phyloP scores from a whole-genome alignment of 1,139 yeast species.

The Blastobotrys capitulatus region DNA sequence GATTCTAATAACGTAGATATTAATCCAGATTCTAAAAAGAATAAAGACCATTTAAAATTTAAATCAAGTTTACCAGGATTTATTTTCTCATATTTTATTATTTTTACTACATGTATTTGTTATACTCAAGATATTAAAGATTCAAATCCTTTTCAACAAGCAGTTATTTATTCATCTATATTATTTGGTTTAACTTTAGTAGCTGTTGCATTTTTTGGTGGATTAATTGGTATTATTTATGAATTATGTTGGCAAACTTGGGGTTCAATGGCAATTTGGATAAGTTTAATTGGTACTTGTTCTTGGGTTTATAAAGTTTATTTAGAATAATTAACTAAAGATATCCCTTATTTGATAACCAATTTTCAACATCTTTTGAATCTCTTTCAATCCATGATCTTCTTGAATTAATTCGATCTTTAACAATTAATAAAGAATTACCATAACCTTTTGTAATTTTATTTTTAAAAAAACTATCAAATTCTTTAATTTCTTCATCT shows the following conservation, averaged over 20 bases:
- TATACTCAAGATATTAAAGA: background rate
- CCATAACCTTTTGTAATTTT: conserved; percentile 70
- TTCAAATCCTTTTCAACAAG: background rate
- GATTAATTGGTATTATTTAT: too few relatives aligned
- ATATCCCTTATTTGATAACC: conserved; percentile 24
- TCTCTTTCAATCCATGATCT: conserved; percentile 66
- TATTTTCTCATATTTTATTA: background rate
- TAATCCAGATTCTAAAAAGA: too few relatives aligned
- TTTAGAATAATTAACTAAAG: too few relatives aligned
- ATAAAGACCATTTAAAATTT: too few relatives aligned
- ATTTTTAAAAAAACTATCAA: conserved; percentile 52
- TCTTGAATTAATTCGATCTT: conserved; percentile 60
- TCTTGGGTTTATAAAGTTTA: too few relatives aligned
- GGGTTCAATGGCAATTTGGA: too few relatives aligned
- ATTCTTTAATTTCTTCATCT: conserved; percentile 51
- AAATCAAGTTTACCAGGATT: conserved; percentile 3
- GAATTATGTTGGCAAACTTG: too few relatives aligned
- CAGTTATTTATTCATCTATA: too few relatives aligned
- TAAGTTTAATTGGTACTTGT: too few relatives aligned
- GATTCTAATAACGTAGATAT: too few relatives aligned
- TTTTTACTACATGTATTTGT: background rate
- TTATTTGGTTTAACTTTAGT: too few relatives aligned
- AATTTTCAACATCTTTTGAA: conserved; percentile 45
- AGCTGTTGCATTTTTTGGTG: too few relatives aligned
- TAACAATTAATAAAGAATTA: conserved; percentile 64